Evolutionary conservation across 495 filamentous ascomycete species (phyloP), one percentile per base, ranked within the genome.

Genomic region (Symbiotaphrina buchneri): DNA sequence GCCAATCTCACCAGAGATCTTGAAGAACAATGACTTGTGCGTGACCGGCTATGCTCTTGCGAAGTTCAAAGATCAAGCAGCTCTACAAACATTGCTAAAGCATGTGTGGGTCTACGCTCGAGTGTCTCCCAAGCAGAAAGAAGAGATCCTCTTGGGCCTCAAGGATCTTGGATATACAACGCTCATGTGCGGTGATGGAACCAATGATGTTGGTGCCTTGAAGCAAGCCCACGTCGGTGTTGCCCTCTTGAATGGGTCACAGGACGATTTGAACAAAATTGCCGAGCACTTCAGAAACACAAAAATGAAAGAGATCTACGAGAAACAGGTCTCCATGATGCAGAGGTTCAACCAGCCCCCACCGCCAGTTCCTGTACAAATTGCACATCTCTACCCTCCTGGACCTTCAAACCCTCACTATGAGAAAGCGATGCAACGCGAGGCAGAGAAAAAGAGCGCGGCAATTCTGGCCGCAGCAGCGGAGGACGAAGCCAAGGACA

Each of bases 181-280:
- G 10, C 64, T 95, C 42, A 99, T 99, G 87, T 92, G 85, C 39
- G 87, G 87, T 46, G 87, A 99, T 45, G 87, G 87, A 37, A 99
- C 87, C 30, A 99, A 99, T 46, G 87, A 99, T 47, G 87, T 99
- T 30, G 87, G 87, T 25, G 87, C 87, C 20, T 56, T 99, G 46
- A 99, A 99, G 61, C 87, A 99, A 58, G 90, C 87, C 16, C 90
- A 99, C 42, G 76, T 99, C 34, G 87, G 87, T 45, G 79, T 95
- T 40, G 87, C 87, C 8, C 71, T 99, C 21, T 65, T 99, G 35
- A 99, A 99, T 47, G 87, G 87, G 19, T 85, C 87, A 1, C 72
- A 71, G 44, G 74, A 93, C 2, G 87, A 93, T 47, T 61, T 99
- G 23, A 73, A 73, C 28, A 75, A 71, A 43, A 99, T 99, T 39